phyloP scores from a whole-genome alignment of 805 yeast species.

The Tetrapisispora nanseiensis region DNA sequence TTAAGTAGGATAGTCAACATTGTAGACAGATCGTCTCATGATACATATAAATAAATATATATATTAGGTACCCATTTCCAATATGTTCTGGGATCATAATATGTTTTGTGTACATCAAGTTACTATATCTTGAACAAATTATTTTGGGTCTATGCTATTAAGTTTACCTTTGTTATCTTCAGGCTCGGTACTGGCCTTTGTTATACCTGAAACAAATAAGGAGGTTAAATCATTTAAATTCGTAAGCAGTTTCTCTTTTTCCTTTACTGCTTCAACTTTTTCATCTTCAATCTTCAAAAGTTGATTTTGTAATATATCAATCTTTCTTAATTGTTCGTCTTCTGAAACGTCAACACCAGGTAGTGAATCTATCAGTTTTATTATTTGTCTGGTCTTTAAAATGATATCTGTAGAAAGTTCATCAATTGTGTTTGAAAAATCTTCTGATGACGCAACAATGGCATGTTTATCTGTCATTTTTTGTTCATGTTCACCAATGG shows the following conservation, averaged over 20 bases:
- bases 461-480: constrained; percentile 54
- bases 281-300: constrained; percentile 50
- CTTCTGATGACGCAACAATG: constrained; percentile 42
- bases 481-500: constrained; percentile 38
- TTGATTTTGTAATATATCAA: constrained; percentile 53
- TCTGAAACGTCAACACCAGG: constrained; percentile 90
- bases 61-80: too few species aligned
- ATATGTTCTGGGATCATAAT: too few species aligned
- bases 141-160: not conserved
- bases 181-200: constrained; percentile 24
- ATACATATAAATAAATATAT: too few species aligned
- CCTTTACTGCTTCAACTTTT: constrained; percentile 45
- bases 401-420: constrained; percentile 82
- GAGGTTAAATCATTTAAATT: constrained; percentile 60
- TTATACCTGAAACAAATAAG: constrained; percentile 33
- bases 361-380: constrained; percentile 72
- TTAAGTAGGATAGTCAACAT: too few species aligned
- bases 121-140: too few species aligned
- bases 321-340: constrained; percentile 56
- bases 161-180: not conserved
- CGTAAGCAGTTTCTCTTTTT: constrained; percentile 52
- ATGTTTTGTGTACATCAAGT: too few species aligned
- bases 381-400: constrained; percentile 75
- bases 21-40: too few species aligned
- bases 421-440: constrained; percentile 40